Percentiles rank a stretch among this genome's conserved stretches.
Evolutionary conservation across 139 green algal genomes (phyloP).

Genomic region (Chlorella sp.): DNA sequence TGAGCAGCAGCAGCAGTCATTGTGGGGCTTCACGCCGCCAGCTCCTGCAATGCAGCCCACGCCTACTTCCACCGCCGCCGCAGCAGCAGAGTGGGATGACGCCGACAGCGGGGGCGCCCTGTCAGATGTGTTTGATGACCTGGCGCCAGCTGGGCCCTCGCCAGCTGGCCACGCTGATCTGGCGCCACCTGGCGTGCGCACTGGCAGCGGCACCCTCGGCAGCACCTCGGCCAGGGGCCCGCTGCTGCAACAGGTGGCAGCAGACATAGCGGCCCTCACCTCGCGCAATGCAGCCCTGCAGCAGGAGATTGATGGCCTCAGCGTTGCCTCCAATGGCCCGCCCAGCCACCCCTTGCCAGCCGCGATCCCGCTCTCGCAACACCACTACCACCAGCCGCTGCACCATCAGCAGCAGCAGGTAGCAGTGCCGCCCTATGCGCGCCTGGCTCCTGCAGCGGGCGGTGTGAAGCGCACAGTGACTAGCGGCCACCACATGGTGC

Average conservation of each 20-base stretch:
- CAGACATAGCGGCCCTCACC: not conserved
- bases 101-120: not conserved
- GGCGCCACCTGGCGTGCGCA: not conserved
- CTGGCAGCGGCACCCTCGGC: not conserved
- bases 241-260: slow-evolving; percentile 8
- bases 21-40: not conserved
- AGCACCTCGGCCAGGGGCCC: too few species aligned
- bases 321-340: not conserved
- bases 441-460: not conserved
- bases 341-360: not conserved
- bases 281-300: slow-evolving; percentile 21
- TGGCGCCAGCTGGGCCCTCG: not conserved
- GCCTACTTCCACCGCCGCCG: too few species aligned
- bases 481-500: not conserved
- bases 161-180: not conserved
- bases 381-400: not conserved
- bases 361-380: not conserved
- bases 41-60: not conserved
- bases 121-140: not conserved
- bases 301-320: slow-evolving; percentile 21
- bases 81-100: not conserved
- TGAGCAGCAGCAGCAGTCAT: not conserved
- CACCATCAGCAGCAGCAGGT: not conserved
- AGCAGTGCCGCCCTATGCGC: not conserved
- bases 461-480: not conserved